A percentile compares a stretch with the other conserved stretches of the same genome.
Conservation (phyloP, 176 grass and related monocot species). For the Saccharum spontaneum region DNA sequence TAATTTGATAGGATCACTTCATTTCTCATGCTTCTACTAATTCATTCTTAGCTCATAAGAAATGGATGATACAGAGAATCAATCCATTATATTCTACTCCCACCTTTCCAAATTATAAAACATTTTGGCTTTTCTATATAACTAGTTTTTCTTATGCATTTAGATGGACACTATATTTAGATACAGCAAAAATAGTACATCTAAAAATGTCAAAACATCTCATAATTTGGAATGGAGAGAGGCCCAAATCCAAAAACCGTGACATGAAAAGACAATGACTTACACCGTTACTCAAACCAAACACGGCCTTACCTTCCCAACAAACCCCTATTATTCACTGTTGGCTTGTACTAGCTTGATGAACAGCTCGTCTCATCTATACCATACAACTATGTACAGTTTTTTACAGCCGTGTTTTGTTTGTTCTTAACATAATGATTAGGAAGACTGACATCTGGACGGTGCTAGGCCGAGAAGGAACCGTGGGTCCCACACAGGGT, state of each 20-base stretch:
- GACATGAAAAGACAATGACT: not conserved
- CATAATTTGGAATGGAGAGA: no score
- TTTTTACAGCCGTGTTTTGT: not conserved
- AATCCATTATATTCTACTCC: not conserved
- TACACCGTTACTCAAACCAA: not conserved
- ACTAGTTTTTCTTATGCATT: no score
- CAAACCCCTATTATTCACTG: not conserved
- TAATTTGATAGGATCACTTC: not conserved
- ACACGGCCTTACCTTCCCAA: not conserved
- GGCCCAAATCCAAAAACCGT: not conserved
- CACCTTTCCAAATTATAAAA: no score
- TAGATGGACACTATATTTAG: no score
- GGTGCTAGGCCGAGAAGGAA: no score
- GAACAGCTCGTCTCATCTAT: not conserved
- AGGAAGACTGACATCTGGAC: no score
- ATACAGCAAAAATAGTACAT: no score
- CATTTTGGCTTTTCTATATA: no score
- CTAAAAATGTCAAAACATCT: no score
- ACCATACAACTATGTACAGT: not conserved
- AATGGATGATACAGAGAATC: not conserved
- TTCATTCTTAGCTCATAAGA: not conserved
- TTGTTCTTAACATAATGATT: no score
- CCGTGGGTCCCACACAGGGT: not conserved
- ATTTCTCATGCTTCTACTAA: not conserved
- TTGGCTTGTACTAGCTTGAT: not conserved